Percentiles rank a stretch among this genome's conserved stretches.
phyloP scores from a whole-genome alignment of 192 early-diverging fungal genomes.

The Backusella tuberculispora region DNA sequence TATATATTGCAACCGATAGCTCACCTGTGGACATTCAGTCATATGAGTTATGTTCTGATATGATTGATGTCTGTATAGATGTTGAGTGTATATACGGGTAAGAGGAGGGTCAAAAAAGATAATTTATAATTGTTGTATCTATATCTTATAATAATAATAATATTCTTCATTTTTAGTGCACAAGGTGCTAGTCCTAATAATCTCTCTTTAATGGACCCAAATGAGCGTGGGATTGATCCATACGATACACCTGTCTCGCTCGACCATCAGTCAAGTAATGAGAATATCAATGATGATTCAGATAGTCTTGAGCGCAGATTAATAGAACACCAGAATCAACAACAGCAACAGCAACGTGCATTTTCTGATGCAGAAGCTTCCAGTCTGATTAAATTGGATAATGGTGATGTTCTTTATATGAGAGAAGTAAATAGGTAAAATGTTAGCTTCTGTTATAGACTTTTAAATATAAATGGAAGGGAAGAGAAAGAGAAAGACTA shows the following conservation, averaged over 20 bases:
- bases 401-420: constrained; percentile 80
- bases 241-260: constrained; percentile 19
- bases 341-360: not conserved
- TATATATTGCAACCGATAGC: constrained; percentile 94
- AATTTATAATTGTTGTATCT: not conserved
- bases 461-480: not conserved
- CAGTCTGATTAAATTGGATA: constrained; percentile 74
- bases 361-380: constrained; percentile 56
- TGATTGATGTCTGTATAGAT: constrained; percentile 92
- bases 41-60: constrained; percentile 93
- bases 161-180: not conserved
- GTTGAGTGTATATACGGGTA: constrained; percentile 78
- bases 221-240: not conserved
- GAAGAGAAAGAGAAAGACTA: not conserved
- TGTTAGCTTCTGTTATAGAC: not conserved
- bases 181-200: constrained; percentile 19
- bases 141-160: not conserved
- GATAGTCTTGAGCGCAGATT: constrained; percentile 17
- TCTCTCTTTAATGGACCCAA: constrained; percentile 7
- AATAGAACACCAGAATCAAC: constrained; percentile 14
- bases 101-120: not conserved
- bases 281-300: constrained; percentile 10
- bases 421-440: constrained; percentile 77
- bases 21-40: constrained; percentile 88
- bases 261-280: not conserved